Percentiles rank a stretch among this genome's conserved stretches.
These are phyloP conservation scores for Colletotrichum eremochloae DNA, from an alignment of 2,329 filamentous ascomycete genomes.

Conservation along the genomic window DNA sequence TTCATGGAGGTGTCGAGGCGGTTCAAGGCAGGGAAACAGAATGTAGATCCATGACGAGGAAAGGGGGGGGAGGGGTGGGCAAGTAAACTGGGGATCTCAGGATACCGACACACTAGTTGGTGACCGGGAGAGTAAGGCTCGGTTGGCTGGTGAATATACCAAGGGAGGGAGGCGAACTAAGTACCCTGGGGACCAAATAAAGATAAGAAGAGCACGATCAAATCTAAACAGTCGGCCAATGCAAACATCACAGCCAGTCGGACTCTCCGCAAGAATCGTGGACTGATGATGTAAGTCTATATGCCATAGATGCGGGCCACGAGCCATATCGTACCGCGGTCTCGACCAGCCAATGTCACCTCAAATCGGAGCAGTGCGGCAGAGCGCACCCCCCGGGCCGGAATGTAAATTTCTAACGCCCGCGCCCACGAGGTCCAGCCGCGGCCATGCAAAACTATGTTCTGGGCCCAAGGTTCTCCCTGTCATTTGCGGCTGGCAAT, in stretches of 20 bases:
- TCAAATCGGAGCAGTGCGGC: background rate
- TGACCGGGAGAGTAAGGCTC: conserved; percentile 8
- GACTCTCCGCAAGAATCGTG: conserved; percentile 29
- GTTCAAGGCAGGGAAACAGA: conserved; percentile 33
- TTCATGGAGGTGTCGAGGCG: conserved; percentile 25
- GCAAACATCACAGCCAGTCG: conserved; percentile 12
- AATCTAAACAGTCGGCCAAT: conserved; percentile 6
- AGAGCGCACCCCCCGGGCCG: background rate
- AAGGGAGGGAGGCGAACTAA: conserved; percentile 31
- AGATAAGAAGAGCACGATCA: conserved; percentile 4
- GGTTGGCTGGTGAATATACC: conserved; percentile 27
- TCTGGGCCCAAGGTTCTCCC: conserved; percentile 1
- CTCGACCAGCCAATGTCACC: conserved; percentile 2
- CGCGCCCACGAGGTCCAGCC: conserved; percentile 25
- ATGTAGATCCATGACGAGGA: conserved; percentile 29
- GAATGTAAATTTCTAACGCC: background rate
- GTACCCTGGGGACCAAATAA: background rate
- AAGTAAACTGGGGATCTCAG: conserved; percentile 26
- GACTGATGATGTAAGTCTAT: conserved; percentile 24
- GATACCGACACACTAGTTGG: conserved; percentile 17
- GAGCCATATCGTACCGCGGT: background rate
- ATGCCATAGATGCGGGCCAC: conserved; percentile 18
- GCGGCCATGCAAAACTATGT: conserved; percentile 26
- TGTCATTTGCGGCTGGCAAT: conserved; percentile 15
- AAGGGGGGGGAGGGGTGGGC: conserved; percentile 15